Conservation (phyloP, 75 land plant species). For the Sequoia sempervirens region DNA sequence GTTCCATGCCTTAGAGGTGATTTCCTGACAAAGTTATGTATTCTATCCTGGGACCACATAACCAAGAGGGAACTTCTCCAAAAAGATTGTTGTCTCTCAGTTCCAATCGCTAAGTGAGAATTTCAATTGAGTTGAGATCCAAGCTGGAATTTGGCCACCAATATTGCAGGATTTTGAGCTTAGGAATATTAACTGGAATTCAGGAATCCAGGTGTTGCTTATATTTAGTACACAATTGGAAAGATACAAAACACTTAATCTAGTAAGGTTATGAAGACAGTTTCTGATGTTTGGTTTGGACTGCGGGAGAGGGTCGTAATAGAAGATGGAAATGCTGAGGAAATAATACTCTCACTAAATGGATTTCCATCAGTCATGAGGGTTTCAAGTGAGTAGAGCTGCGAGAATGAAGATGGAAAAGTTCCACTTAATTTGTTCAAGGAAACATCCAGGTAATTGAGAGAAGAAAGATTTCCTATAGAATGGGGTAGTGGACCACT, state of each 20-base stretch:
- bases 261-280: background rate
- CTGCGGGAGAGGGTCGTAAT: background rate
- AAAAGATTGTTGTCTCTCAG: conserved; percentile 12
- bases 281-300: background rate
- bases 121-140: background rate
- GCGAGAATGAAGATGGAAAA: background rate
- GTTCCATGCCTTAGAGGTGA: background rate
- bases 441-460: background rate
- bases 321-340: no score
- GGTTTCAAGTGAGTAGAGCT: background rate
- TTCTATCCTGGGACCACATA: no score
- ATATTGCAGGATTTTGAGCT: background rate
- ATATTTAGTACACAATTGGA: background rate
- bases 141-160: background rate
- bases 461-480: no score
- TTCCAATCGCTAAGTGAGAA: conserved; percentile 4
- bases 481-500: no score
- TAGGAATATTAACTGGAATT: background rate
- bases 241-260: background rate
- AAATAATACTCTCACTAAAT: no score
- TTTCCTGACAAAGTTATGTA: background rate
- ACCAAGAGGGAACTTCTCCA: conserved; percentile 16
- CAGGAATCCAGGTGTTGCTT: background rate
- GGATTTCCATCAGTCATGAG: no score
- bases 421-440: background rate